Base-by-base conservation (phyloP, 202 grass and related monocot species). In the Elaeis oleifera region DNA sequence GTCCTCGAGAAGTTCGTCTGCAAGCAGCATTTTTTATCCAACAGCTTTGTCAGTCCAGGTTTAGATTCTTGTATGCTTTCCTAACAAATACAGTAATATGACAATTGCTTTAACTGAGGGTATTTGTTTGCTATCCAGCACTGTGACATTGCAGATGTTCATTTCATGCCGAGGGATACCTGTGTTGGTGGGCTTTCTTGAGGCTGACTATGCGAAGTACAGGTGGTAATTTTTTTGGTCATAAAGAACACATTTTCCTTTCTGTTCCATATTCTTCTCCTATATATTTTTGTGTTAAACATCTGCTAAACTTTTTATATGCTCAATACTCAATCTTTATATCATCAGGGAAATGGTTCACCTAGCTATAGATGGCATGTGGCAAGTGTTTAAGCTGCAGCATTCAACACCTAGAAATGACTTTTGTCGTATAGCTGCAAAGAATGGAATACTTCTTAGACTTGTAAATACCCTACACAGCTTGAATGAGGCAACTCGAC, bases 41-140 rank as follows among this genome's bases (percentile, higher is more conserved):
- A 58, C 94, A 99, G 63, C 94, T 99, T 77, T 99, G 94, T 58
- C 85, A 94, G 67, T 84, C 94, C 60, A 99, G 94, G 94, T 99
- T 63, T 64, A 70, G 58, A 69, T 76, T 64, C 16, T 56, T 52
- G 64, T 15, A 66, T 11, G 70, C 55, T 44, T 44, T 44, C 36
- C 9, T 44, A 44, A 2, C 36, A 44, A 44, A 5, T 44, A 44
- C 36, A 44, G 36, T 44, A 13, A 44, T 13, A 44, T 14, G 9
- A 3, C 3, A 44, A 44, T 13, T 44, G 36, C 36, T 44, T 44
- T 44, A 54, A 68, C 14, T 39, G 64, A 55, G 19, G 51, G 18
- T 68, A 36, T 55, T 32, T 68, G 51, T 56, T 56, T 56, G 22
- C 4, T 3, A 16, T 78, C 21, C 85, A 99, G 88, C 78, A 92